A percentile compares a stretch with the other conserved stretches of the same genome.
Conservation (phyloP, 768 basidiomycete genomes). For the Lentinula edodes region DNA sequence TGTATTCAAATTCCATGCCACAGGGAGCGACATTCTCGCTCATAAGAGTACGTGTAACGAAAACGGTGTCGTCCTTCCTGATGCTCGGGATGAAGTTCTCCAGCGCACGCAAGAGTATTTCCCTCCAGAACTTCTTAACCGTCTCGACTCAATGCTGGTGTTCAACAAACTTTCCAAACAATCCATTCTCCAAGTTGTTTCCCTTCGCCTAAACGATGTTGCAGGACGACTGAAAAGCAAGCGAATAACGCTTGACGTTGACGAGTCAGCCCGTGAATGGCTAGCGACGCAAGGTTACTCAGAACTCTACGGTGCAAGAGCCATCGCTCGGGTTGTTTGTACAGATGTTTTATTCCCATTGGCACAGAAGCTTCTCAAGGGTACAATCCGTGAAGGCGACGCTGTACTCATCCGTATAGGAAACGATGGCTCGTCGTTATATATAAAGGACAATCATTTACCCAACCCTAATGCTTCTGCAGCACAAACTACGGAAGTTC, state of each 20-base stretch:
- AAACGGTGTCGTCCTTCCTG: conserved; percentile 58
- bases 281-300: conserved; percentile 78
- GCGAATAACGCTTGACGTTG: conserved; percentile 68
- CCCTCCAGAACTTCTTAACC: conserved; percentile 87
- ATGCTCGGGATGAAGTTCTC: conserved; percentile 64
- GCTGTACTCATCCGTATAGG: conserved; percentile 49
- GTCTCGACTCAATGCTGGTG: conserved; percentile 80
- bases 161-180: conserved; percentile 83
- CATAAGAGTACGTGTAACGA: conserved; percentile 55
- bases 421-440: conserved; percentile 33
- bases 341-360: conserved; percentile 79
- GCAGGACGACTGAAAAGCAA: conserved; percentile 56
- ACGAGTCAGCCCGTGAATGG: conserved; percentile 56
- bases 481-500: background rate
- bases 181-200: conserved; percentile 76
- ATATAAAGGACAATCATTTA: conserved; percentile 60
- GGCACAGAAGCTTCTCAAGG: conserved; percentile 73
- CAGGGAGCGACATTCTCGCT: conserved; percentile 66
- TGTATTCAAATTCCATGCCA: background rate
- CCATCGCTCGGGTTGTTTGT: conserved; percentile 82
- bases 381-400: conserved; percentile 72
- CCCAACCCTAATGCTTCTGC: conserved; percentile 28
- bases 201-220: conserved; percentile 71
- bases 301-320: conserved; percentile 80
- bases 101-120: conserved; percentile 75